Evolutionary conservation across 495 filamentous ascomycete genomes (phyloP), one percentile per base, ranked within the genome.

Genomic region (Tetracladium setigerum): DNA sequence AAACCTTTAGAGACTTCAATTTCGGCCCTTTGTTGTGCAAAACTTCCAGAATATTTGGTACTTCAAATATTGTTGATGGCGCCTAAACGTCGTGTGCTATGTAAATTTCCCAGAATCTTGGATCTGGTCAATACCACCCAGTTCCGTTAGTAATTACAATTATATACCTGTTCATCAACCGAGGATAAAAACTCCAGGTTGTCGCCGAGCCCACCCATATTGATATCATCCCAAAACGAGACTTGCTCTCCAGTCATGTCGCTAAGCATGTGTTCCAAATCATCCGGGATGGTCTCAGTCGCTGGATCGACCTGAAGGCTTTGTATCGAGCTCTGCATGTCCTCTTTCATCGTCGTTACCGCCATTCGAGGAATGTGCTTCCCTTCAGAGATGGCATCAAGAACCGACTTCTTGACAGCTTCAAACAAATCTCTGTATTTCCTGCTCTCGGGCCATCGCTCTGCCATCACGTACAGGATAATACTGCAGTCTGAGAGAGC

Each of bases 391-490:
- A 62, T 62, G 12, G 56, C 50, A 24, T 40, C 44, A 38, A 61
- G 44, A 24, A 64, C 55, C 0, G 56, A 52, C n/a, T 54, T 52
- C 42, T 62, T 64, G 12, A 64, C 57, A 38, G 59, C 55, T 44
- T 78, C 74, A 53, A 78, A 78, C 0, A 73, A 64, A 45, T 78
- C 72, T 15, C 74, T 71, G 59, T 76, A 76, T 44, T 73, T 72
- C 44, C 73, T 70, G 0, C 74, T 70, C 56, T 68, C 74, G 5
- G 66, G 63, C 22, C 71, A 73, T 27, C 71, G 65, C 41, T 77
- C 74, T 18, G 71, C 66, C 62, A 77, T 73, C 42, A 75, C 70
- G 47, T 76, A 77, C 2, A 77, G 57, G 1, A 78, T 68, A 1
- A 72, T 73, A 31, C 72, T 73, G 60, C 72, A 78, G 34, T 59